Percentiles rank a stretch among this genome's conserved stretches.
Conservation (phyloP, 345 rosid species). For the Psidium guajava region DNA sequence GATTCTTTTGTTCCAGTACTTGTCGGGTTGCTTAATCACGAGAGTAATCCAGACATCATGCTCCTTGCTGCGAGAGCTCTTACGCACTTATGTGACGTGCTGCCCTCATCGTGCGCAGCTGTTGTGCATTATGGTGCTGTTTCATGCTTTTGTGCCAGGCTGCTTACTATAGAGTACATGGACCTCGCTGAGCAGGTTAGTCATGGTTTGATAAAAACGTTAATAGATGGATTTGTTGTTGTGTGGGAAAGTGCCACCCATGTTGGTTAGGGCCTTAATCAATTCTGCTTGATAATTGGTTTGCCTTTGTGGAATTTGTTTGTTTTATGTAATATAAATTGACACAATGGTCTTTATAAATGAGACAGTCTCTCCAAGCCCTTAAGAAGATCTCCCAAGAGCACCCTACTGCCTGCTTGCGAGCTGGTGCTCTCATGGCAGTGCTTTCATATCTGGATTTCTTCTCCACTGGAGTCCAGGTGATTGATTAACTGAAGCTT, state of each 20-base stretch:
- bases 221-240: background rate
- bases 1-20: slow-evolving; percentile 93
- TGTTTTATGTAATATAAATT: background rate
- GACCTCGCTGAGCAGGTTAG: slow-evolving; percentile 98
- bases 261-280: background rate
- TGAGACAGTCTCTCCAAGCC: slow-evolving; percentile 86
- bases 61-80: slow-evolving; percentile 98
- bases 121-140: slow-evolving; percentile 98
- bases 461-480: slow-evolving; percentile 99
- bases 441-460: slow-evolving; percentile 98
- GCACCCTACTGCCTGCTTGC: slow-evolving; percentile 97
- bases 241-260: background rate
- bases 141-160: slow-evolving; percentile 79
- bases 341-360: background rate
- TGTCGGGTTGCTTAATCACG: slow-evolving; percentile 88
- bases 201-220: background rate
- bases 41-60: slow-evolving; percentile 96
- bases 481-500: slow-evolving; percentile 1
- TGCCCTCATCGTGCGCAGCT: slow-evolving; percentile 96
- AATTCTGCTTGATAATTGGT: background rate
- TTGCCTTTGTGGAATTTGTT: background rate
- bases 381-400: slow-evolving; percentile 99
- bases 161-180: slow-evolving; percentile 97
- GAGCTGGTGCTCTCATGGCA: slow-evolving; percentile 99
- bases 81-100: slow-evolving; percentile 89